Evolutionary conservation across 306 rosid species (phyloP).

Genomic region (Crataegus laevigata): DNA sequence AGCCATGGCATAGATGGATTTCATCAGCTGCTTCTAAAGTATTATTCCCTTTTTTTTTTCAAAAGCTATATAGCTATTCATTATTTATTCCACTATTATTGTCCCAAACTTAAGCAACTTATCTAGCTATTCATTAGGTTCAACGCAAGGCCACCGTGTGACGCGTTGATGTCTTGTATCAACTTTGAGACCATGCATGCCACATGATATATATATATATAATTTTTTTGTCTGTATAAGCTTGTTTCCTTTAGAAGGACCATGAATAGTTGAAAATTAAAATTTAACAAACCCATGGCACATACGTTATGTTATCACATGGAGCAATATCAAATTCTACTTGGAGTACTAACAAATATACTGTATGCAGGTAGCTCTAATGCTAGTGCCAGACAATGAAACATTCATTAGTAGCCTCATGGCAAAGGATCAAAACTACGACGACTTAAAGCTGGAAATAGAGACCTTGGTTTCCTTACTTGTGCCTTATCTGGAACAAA

Average conservation of each 20-base stretch:
- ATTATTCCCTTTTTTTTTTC: neutral
- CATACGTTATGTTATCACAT: neutral
- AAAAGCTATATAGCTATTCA: too few species aligned
- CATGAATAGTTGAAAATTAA: neutral
- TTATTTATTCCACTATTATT: too few species aligned
- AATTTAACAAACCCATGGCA: neutral
- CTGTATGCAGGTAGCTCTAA: slow-evolving; percentile 63
- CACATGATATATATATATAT: neutral
- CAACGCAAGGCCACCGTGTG: neutral
- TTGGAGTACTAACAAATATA: slow-evolving; percentile 7
- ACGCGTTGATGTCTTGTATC: neutral
- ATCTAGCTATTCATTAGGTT: neutral
- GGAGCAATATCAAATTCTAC: neutral
- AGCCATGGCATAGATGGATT: slow-evolving; percentile 97
- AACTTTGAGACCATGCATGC: too few species aligned
- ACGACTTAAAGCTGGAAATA: slow-evolving; percentile 51
- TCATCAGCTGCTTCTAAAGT: slow-evolving; percentile 88
- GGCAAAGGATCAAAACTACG: slow-evolving; percentile 49
- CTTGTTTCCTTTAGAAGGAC: neutral
- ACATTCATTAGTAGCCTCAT: slow-evolving; percentile 50
- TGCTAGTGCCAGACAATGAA: slow-evolving; percentile 62
- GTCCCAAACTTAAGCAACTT: too few species aligned
- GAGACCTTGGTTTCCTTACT: slow-evolving; percentile 51
- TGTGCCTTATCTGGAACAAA: slow-evolving; percentile 56
- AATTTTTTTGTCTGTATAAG: neutral